Conservation (phyloP, 257 asterid species). For the Solanum verrucosum region DNA sequence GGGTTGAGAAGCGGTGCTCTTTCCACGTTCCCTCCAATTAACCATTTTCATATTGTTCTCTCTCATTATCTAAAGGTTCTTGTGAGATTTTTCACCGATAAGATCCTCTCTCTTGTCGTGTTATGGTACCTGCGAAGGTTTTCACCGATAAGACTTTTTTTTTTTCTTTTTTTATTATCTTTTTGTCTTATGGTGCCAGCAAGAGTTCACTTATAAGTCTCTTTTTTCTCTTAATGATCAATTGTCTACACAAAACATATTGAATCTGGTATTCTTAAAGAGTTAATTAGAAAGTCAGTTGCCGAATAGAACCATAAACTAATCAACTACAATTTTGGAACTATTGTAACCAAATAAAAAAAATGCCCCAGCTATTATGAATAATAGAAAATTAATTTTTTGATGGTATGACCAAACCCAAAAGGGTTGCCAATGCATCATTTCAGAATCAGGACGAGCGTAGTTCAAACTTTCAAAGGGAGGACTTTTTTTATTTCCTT, state of each 20-base stretch:
- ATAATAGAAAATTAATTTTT: not conserved
- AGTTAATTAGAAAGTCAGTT: not conserved
- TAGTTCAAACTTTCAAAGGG: not conserved
- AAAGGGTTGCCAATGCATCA: not conserved
- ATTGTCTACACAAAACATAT: not conserved
- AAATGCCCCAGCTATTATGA: not conserved
- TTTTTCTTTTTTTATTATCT: no score
- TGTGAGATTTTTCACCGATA: no score
- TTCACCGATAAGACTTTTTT: not conserved
- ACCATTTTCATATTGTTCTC: not conserved
- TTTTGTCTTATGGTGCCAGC: no score
- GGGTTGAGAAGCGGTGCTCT: not conserved
- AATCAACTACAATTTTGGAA: not conserved
- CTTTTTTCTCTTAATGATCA: no score
- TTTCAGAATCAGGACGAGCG: not conserved
- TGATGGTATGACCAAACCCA: not conserved
- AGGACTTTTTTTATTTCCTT: not conserved
- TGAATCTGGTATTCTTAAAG: not conserved
- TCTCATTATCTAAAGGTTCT: not conserved
- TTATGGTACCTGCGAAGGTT: not conserved
- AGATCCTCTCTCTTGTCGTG: no score
- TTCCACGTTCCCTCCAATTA: not conserved
- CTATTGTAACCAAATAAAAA: not conserved
- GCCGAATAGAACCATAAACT: not conserved
- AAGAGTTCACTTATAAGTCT: no score